phyloP scores from a whole-genome alignment of 768 basidiomycete species.

The Pleurotus ostreatus region DNA sequence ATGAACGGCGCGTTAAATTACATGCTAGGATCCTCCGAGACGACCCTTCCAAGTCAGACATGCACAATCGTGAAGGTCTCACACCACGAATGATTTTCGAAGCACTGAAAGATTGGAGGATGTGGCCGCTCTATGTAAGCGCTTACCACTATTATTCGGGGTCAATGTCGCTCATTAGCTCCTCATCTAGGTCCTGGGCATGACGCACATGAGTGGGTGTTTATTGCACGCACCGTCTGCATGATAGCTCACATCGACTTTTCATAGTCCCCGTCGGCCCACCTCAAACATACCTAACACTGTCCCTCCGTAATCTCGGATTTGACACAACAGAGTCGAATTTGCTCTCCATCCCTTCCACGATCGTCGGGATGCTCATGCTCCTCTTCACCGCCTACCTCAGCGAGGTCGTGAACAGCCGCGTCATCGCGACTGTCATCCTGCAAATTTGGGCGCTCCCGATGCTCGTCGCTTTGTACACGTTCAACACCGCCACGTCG shows the following conservation, averaged over 20 bases:
- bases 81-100: slow-evolving; percentile 42
- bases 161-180: background rate
- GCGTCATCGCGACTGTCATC: slow-evolving; percentile 47
- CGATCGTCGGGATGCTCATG: slow-evolving; percentile 46
- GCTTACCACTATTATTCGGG: background rate
- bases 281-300: slow-evolving; percentile 60
- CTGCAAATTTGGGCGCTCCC: slow-evolving; percentile 62
- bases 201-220: slow-evolving; percentile 47
- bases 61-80: slow-evolving; percentile 72
- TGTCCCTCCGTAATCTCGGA: slow-evolving; percentile 57
- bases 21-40: slow-evolving; percentile 47
- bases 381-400: slow-evolving; percentile 45
- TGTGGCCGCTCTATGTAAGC: slow-evolving; percentile 60
- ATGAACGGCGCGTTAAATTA: background rate
- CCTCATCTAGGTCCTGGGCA: slow-evolving; percentile 31
- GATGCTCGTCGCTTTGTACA: slow-evolving; percentile 52
- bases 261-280: slow-evolving; percentile 50
- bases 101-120: slow-evolving; percentile 52
- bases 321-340: slow-evolving; percentile 63
- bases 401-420: slow-evolving; percentile 53
- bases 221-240: background rate
- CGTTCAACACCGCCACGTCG: slow-evolving; percentile 41
- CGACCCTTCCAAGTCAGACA: slow-evolving; percentile 62
- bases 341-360: slow-evolving; percentile 58
- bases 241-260: background rate